phyloP scores from a whole-genome alignment of 441 rosid genomes.

The Mallotus repandus region DNA sequence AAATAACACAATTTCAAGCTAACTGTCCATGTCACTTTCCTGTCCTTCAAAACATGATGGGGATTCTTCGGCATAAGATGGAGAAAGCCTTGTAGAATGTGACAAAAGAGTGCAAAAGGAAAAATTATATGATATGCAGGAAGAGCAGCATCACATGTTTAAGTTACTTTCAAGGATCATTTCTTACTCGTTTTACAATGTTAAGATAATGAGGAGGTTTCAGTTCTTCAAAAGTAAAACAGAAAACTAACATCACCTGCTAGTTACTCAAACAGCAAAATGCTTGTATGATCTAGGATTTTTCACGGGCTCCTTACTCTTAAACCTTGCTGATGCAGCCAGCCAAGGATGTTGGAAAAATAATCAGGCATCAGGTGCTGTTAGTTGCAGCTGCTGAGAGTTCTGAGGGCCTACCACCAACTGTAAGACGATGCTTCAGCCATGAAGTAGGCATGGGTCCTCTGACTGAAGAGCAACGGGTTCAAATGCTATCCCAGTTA shows the following conservation, averaged over 20 bases:
- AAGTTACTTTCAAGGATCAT: background rate
- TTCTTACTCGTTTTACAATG: background rate
- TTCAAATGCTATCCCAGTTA: conserved; percentile 65
- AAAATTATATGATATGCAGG: background rate
- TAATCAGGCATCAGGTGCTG: conserved; percentile 54
- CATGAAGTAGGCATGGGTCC: conserved; percentile 89
- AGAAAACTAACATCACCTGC: background rate
- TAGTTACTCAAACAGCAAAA: conserved; percentile 9
- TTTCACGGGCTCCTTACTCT: conserved; percentile 17
- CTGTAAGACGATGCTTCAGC: conserved; percentile 94
- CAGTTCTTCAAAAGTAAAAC: background rate
- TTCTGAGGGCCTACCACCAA: conserved; percentile 83
- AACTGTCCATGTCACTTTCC: background rate
- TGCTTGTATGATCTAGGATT: conserved; percentile 9
- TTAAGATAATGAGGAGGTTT: conserved; percentile 1
- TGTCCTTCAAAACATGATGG: background rate
- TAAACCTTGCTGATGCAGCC: conserved; percentile 36
- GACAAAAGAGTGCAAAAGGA: background rate
- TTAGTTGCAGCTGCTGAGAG: conserved; percentile 84
- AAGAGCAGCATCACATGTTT: background rate
- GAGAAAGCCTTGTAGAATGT: background rate
- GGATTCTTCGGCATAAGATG: background rate
- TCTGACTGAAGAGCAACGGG: conserved; percentile 83
- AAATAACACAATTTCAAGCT: background rate
- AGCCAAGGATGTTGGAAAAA: conserved; percentile 36